phyloP scores from a whole-genome alignment of 2,329 filamentous ascomycete species.

The Emydomyces testavorans region DNA sequence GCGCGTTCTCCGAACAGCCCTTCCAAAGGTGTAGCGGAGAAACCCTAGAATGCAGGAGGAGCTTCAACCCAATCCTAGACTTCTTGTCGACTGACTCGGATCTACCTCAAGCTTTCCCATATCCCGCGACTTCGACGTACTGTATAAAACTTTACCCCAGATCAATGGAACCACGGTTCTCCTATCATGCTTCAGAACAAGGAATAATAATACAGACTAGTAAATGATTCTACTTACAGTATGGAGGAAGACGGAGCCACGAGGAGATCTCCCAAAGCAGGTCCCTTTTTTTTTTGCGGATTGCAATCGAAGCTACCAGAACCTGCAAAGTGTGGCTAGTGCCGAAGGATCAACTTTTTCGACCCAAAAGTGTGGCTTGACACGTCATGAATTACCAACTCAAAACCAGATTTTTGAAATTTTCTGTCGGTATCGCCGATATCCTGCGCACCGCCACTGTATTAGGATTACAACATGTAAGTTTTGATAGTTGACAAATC shows the following conservation, averaged over 20 bases:
- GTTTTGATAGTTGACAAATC: neutral
- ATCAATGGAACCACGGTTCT: neutral
- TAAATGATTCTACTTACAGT: too few species aligned
- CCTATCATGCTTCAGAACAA: neutral
- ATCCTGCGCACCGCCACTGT: neutral
- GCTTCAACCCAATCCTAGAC: too few species aligned
- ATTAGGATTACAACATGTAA: neutral
- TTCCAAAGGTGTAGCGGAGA: too few species aligned
- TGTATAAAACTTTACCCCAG: neutral
- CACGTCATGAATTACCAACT: slow-evolving; percentile 7
- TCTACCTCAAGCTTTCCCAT: neutral
- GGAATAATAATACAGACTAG: too few species aligned
- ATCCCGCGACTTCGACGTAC: neutral
- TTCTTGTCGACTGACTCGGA: too few species aligned
- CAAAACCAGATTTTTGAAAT: neutral
- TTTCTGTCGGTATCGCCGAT: slow-evolving; percentile 5
- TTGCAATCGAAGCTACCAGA: neutral
- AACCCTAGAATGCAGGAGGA: too few species aligned
- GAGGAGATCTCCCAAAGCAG: neutral
- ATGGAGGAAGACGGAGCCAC: neutral
- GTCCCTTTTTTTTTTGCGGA: neutral
- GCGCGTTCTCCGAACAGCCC: too few species aligned
- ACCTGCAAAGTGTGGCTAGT: neutral
- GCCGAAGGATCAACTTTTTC: neutral
- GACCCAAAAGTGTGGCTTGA: slow-evolving; percentile 6